Evolutionary conservation across 495 filamentous ascomycete species (phyloP), one percentile per base, ranked within the genome.

Genomic region (Lentithecium fluviatile): DNA sequence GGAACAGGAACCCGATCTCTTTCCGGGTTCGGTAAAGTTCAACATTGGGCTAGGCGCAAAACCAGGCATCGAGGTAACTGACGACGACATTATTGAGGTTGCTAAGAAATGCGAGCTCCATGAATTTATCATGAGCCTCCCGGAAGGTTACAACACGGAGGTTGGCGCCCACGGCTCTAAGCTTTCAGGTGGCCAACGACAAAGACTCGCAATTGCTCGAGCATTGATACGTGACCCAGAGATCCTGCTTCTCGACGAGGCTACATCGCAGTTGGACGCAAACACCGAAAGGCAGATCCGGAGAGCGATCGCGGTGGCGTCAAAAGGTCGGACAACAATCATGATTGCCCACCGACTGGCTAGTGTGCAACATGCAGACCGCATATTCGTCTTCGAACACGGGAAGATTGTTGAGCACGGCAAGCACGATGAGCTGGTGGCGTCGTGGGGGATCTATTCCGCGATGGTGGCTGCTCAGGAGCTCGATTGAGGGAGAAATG

Each of bases 141-240:
- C 76, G 1, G 71, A 77, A 23, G 76, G 75, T 3, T 78, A 78
- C 49, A 64, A 73, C 36, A 78, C 70, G 1, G 59, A 69, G 10
- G 59, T 52, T 45, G 69, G 70, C 17, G 17, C 46, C 0, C 54
- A 54, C 23, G 65, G 60, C 26, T 62, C 62, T 13, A 48, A 56
- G 38, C 54, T 72, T 26, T 69, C 66, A 19, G 70, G 70, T 15
- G 70, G 70, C 5, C 70, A 73, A 37, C 21, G 43, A 19, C 69
- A 71, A 46, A 52, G 70, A 11, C n/a, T 73, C 25, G 67, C 70
- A 3, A 55, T 73, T 49, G 70, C 70, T n/a, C 40, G 70, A 38
- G 71, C 71, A 0, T 47, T 73, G 6, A 52, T 71, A 15, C 53
- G 70, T 1, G 49, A 70, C 12, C 71, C 71, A 15, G 56, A 70